Conservation (phyloP, 2,329 filamentous ascomycete genomes). For the Xylariaceae sp. region DNA sequence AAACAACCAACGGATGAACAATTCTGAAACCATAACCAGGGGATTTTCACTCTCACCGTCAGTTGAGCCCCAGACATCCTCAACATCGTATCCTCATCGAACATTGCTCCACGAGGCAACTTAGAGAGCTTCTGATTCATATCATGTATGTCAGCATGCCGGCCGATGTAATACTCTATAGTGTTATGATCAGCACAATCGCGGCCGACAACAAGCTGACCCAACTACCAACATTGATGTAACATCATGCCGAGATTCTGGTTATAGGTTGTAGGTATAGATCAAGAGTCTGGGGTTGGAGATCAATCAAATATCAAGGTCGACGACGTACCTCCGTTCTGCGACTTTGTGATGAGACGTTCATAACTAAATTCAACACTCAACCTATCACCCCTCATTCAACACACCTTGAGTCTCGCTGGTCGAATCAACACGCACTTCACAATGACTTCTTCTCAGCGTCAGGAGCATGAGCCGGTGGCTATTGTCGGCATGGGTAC, state of each 20-base stretch:
- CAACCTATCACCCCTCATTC: background rate
- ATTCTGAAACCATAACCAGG: too few relatives aligned
- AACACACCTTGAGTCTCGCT: background rate
- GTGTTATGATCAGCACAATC: background rate
- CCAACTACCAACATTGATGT: background rate
- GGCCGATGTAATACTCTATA: background rate
- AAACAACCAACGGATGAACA: too few relatives aligned
- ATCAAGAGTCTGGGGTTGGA: background rate
- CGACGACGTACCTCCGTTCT: background rate
- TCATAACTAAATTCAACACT: background rate
- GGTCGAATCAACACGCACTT: background rate
- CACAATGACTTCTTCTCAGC: background rate
- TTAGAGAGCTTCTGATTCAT: background rate
- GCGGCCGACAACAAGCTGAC: background rate
- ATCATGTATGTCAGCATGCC: background rate
- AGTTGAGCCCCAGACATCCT: too few relatives aligned
- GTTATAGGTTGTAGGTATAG: background rate
- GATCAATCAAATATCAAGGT: background rate
- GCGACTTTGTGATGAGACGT: background rate
- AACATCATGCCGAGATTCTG: background rate
- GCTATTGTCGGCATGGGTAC: constrained; percentile 15
- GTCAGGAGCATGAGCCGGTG: constrained; percentile 1
- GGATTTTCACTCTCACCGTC: too few relatives aligned
- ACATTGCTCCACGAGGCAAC: background rate
- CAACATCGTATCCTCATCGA: background rate